Evolutionary conservation across 2,329 filamentous ascomycete genomes (phyloP).

Genomic region (Ceratocystis alfenasii): DNA sequence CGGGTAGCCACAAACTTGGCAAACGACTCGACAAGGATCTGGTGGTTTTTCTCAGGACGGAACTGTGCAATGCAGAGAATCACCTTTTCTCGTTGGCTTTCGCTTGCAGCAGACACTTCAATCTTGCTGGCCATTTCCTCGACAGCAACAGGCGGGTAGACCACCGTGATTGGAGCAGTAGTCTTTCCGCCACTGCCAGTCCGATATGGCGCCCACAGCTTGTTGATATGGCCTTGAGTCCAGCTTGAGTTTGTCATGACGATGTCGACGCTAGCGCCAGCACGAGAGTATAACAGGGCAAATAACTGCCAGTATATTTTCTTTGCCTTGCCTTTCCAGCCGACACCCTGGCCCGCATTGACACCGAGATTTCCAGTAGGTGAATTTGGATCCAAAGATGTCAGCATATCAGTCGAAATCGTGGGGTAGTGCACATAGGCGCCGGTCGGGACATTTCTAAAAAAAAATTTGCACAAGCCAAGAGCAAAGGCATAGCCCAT

Average conservation of each 20-base stretch:
- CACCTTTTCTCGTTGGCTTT: constrained; percentile 55
- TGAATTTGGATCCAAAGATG: constrained; percentile 57
- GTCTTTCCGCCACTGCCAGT: constrained; percentile 31
- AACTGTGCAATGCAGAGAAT: constrained; percentile 95
- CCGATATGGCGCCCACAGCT: constrained; percentile 59
- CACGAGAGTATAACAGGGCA: constrained; percentile 66
- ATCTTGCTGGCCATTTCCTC: constrained; percentile 67
- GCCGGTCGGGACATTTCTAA: constrained; percentile 66
- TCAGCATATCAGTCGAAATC: constrained; percentile 95
- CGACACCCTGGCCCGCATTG: constrained; percentile 71
- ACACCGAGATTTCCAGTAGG: constrained; percentile 54
- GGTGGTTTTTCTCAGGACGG: constrained; percentile 92
- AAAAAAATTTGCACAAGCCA: constrained; percentile 70
- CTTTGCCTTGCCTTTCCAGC: constrained; percentile 59
- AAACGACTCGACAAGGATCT: constrained; percentile 74
- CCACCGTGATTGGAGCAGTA: constrained; percentile 51
- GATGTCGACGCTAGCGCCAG: constrained; percentile 74
- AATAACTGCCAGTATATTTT: constrained; percentile 78
- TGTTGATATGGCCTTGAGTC: constrained; percentile 74
- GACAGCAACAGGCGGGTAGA: constrained; percentile 89
- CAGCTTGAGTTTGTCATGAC: constrained; percentile 97
- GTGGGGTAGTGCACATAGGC: constrained; percentile 98
- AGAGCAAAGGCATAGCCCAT: constrained; percentile 95
- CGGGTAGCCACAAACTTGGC: constrained; percentile 55
- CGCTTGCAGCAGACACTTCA: constrained; percentile 55